phyloP scores from a whole-genome alignment of 2,329 filamentous ascomycete genomes.

The Sporothrix inflata region DNA sequence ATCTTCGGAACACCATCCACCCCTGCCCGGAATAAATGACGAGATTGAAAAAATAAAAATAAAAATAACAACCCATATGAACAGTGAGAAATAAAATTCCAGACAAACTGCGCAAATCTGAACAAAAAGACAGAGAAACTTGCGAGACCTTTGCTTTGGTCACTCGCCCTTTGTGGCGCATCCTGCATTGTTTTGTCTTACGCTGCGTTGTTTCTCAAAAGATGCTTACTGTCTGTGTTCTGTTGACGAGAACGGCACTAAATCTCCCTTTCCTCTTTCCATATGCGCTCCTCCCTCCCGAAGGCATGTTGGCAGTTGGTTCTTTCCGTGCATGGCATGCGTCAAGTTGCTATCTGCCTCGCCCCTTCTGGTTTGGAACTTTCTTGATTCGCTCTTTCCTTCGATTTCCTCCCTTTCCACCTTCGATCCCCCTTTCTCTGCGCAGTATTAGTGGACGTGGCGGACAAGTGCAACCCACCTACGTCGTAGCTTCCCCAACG shows the following conservation, averaged over 20 bases:
- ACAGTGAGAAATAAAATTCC: too few relatives aligned
- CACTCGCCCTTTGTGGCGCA: neutral
- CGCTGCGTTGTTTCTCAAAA: conserved; percentile 4
- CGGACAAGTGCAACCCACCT: conserved; percentile 5
- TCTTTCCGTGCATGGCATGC: neutral
- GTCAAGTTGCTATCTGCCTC: neutral
- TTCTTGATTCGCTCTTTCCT: neutral
- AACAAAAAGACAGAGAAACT: neutral
- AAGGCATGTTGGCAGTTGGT: neutral
- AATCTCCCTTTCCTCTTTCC: conserved; percentile 5
- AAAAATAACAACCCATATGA: neutral
- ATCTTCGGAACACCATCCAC: neutral
- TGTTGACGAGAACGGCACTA: conserved; percentile 5
- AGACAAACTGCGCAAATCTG: too few relatives aligned
- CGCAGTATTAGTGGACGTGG: neutral
- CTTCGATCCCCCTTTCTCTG: neutral
- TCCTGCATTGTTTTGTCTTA: neutral
- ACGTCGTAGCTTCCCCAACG: conserved; percentile 35
- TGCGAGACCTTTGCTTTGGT: neutral
- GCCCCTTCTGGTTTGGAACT: neutral
- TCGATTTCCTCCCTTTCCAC: neutral
- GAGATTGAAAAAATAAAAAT: neutral
- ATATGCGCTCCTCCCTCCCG: too few relatives aligned
- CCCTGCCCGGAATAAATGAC: conserved; percentile 15
- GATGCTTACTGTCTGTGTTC: neutral